Base-by-base conservation (phyloP, 345 rosid species). In the Iberis pinnata region DNA sequence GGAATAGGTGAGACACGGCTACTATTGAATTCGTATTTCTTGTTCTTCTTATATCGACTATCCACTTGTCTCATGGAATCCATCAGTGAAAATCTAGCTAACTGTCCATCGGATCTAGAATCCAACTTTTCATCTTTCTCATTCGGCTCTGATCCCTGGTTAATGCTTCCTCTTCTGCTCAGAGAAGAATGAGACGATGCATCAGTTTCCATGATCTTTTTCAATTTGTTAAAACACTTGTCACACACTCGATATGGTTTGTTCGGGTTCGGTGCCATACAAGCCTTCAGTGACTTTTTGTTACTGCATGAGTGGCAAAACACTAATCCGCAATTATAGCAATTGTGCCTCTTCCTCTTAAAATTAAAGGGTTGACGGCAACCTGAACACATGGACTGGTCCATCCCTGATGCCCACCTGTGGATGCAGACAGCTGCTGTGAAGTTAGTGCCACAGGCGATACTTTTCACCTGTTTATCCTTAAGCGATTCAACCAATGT, bases 371-470 rank as follows among this genome's bases (percentile, higher is more conserved):
- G 90, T 49, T 78, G 73, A 46, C 86, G 95, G 69, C 99, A 92
- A 49, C 99, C 99, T 57, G 97, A 93, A 73, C 99, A 93, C 90
- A 86, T 83, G 40, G 95, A 88, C 69, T 88, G 99, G 65, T 93
- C 97, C 67, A 86, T 74, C 58, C 95, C 95, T 12, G 94, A 88
- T 53, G 83, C 92, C 95, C 95, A 88, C 70, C 88, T 93, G 55
- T 88, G 97, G 61, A 93, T 97, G 75, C 99, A 93, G 50, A 93
- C 90, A 54, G 81, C 94, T 47, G 94, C 78, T 1, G 97, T 85
- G 60, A 88, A 93, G 66, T 82, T 86, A 63, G 88, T 78, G 49
- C 99, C 99, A 71, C 97, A 88, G 11, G 88, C 82, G 32, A 88
- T 76, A 71, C 89, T 88, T 67, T 93, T 88, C 45, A 93, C 95